phyloP scores from a whole-genome alignment of 2,329 filamentous ascomycete species.

The Phialocephala sp. region DNA sequence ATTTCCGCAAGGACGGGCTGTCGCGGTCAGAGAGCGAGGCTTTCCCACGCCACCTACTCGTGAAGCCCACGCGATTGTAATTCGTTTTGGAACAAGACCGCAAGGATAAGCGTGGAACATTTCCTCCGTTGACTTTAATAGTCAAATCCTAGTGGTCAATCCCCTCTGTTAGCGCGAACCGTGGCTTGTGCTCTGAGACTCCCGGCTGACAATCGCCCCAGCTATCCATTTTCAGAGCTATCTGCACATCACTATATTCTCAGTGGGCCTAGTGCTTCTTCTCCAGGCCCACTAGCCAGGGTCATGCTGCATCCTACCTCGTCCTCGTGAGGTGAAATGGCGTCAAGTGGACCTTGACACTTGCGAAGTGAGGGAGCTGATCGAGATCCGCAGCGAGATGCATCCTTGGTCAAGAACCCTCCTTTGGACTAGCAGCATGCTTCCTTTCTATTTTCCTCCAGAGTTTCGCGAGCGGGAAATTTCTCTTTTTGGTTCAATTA shows the following conservation, averaged over 20 bases:
- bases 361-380: conserved; percentile 24
- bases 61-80: conserved; percentile 2
- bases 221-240: conserved; percentile 11
- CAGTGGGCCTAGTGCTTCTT: background rate
- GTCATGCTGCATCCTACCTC: conserved; percentile 10
- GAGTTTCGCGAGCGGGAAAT: background rate
- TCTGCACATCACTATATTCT: conserved; percentile 7
- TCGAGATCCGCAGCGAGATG: conserved; percentile 17
- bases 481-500: background rate
- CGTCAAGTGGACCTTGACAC: conserved; percentile 18
- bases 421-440: background rate
- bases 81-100: background rate
- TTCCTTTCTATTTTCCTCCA: conserved; percentile 8
- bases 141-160: background rate
- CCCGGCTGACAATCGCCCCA: background rate
- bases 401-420: conserved; percentile 14
- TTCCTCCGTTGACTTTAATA: background rate
- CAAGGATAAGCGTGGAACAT: background rate
- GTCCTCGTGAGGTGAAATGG: conserved; percentile 19
- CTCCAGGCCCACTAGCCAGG: conserved; percentile 14
- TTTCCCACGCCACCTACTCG: too few relatives aligned
- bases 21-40: background rate
- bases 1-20: background rate
- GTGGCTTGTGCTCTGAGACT: conserved; percentile 12
- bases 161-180: background rate